A percentile compares a stretch with the other conserved stretches of the same genome.
Conservation (phyloP, 106 monocot genomes). For the Dioscorea alata region DNA sequence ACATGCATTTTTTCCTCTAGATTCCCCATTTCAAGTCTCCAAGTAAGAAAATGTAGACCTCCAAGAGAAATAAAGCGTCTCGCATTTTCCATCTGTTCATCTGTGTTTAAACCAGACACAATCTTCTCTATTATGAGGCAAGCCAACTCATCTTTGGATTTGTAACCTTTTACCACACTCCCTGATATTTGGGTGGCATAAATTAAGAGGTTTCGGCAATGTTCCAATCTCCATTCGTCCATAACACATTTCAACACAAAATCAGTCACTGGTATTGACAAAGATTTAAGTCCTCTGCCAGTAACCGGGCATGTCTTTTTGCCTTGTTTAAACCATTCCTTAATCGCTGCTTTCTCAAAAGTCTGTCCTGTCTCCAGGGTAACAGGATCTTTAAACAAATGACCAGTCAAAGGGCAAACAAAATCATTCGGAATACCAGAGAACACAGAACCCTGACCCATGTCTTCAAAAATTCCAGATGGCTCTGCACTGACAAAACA, state of each 20-base stretch:
- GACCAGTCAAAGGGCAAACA: conserved; percentile 50
- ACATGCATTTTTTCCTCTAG: conserved; percentile 21
- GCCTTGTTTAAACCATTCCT: conserved; percentile 53
- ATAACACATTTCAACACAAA: conserved; percentile 19
- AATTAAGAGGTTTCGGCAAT: conserved; percentile 15
- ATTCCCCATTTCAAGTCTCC: conserved; percentile 22
- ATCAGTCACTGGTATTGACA: conserved; percentile 16
- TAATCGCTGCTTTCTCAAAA: conserved; percentile 47
- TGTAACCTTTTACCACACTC: background rate
- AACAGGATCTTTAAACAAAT: conserved; percentile 43
- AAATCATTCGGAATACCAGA: conserved; percentile 34
- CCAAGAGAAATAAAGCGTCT: conserved; percentile 41
- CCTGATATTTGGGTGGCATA: conserved; percentile 9
- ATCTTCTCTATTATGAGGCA: conserved; percentile 24
- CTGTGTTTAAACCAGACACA: conserved; percentile 11
- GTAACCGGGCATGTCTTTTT: conserved; percentile 52
- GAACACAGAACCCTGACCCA: background rate
- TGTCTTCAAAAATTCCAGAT: no score
- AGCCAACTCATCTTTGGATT: conserved; percentile 17
- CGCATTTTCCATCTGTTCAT: conserved; percentile 28
- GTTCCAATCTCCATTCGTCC: conserved; percentile 20
- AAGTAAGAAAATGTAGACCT: conserved; percentile 32
- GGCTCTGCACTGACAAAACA: background rate
- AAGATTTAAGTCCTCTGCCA: conserved; percentile 11
- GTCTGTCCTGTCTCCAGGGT: conserved; percentile 60